Evolutionary conservation across 2,329 filamentous ascomycete genomes (phyloP), one percentile per base, ranked within the genome.

Genomic region (Davidsoniella neocaledoniae): DNA sequence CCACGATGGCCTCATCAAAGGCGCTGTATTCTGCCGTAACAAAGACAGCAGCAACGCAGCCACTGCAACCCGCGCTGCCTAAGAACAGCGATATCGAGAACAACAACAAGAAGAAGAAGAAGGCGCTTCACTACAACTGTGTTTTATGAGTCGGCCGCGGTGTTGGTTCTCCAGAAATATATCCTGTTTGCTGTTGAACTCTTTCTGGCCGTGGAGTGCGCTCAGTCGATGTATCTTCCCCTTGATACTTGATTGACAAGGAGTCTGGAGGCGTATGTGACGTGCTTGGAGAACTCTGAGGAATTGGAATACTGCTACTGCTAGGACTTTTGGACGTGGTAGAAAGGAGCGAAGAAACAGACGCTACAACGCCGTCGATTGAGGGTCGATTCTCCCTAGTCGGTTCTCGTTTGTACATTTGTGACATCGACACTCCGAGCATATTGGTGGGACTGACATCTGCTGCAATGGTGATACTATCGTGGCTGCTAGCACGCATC

Each of bases 401-500:
- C 6, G 29, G 10, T n/a, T 33, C 19, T 43, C 40, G 25, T 14
- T 25, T 21, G 19, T 29, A 46, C 23, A 46, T 29, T 25, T 36
- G 25, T 39, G 36, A 37, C 37, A 33, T 54, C 17, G 10, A 29
- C 46, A 42, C 26, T 5, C 29, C 25, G 6, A 29, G 26, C 5
- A 44, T 46, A 5, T 43, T 25, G 9, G 43, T 23, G 1, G 48
- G 23, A n/a, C 43, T 68, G 56, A 65, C 69, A 43, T 75, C 73
- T 2, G 72, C 71, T 9, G 66, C 63, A 10, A 73, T 48, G 1
- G 69, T 69, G 49, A 85, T 76, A 59, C 88, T 94, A 45, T 93
- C 90, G 58, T 90, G 83, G 60, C 86, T 94, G 62, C 94, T 94
- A 17, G 90, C 93, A 44, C 90, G 79, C 86, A 95, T 90, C 90